Evolutionary conservation across 331 rosid genomes (phyloP).

Genomic region (Prunus yedoensis): DNA sequence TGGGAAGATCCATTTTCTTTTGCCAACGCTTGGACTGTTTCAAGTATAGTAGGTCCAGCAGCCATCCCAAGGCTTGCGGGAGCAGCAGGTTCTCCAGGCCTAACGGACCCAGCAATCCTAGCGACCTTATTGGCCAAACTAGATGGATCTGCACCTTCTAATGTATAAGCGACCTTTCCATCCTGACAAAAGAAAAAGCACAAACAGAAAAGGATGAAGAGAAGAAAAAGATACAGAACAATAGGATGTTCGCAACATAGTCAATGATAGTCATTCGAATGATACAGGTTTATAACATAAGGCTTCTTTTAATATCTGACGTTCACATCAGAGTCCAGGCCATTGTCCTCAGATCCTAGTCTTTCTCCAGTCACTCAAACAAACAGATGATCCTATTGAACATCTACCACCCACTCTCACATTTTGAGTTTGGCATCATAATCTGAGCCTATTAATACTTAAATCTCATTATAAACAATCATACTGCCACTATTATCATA

Average conservation of each 20-base stretch:
- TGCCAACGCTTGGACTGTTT: constrained; percentile 72
- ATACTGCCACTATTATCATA: not conserved
- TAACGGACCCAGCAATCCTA: constrained; percentile 69
- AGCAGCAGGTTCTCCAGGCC: constrained; percentile 77
- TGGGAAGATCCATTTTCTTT: constrained; percentile 57
- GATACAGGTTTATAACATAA: not conserved
- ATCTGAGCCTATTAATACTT: not conserved
- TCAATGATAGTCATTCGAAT: not conserved
- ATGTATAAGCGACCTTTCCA: constrained; percentile 77
- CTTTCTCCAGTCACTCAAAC: not conserved
- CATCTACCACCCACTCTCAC: not conserved
- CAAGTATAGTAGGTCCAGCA: constrained; percentile 71
- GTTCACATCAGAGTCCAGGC: not conserved
- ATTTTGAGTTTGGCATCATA: not conserved
- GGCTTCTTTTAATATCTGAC: not conserved
- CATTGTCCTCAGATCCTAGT: not conserved
- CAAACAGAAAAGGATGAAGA: not conserved
- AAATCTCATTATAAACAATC: not conserved
- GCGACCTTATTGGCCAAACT: constrained; percentile 93
- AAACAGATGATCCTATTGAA: not conserved
- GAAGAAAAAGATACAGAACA: not conserved
- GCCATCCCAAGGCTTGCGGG: constrained; percentile 95
- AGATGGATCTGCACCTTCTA: constrained; percentile 99
- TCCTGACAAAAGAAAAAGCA: constrained; percentile 45
- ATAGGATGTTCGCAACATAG: not conserved